Base-by-base conservation (phyloP, 305 asterid species). In the Fraxinus ornus region DNA sequence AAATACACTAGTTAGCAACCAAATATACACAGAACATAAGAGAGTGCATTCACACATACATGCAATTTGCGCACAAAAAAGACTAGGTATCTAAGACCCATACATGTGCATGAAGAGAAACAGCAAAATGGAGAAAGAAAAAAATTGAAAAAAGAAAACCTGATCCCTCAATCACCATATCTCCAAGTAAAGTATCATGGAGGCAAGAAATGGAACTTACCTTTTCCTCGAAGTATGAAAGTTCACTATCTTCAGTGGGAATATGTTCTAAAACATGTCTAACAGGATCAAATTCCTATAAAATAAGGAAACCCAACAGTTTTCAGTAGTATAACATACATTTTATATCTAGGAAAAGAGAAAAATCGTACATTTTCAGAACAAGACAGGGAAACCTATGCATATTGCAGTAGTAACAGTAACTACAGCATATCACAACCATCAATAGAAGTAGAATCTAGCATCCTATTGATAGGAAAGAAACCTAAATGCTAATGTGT, bases 221-320 rank as follows among this genome's bases (percentile, higher is more conserved):
- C 98, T 93, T 91, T 83, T 95, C 97, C 91, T 97, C 99, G 84
- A 94, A 88, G 87, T 95, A 91, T 78, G 88, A 84, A 70, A 87
- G 44, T 81, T 92, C 97, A 78, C 80, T 88, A 83, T 95, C 98
- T 87, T 92, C 98, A 60, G 91, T 78, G 24, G 97, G 97, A 79
- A 91, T 86, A 84, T 88, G 90, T 89, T 93, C 93, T 83, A 97
- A 82, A 86, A 91, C 90, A 82, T 91, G 92, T 77, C 95, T 88
- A 33, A 97, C 91, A 35, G 98, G 97, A 88, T 97, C 99, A 84
- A 97, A 97, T 77, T 89, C 97, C 98, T 95, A 83, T 80, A 84
- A 84, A 47, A 84, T 71, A 68, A 70, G 85, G 47, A 90, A 79
- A 55, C 84, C 70, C 72, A 86, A 80, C 74, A 87, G 81, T 49